A percentile compares a stretch with the other conserved stretches of the same genome.
These are phyloP conservation scores for Pythium plurisporium DNA, from an alignment of 352 stramenopile genomes.

Conservation along the genomic window DNA sequence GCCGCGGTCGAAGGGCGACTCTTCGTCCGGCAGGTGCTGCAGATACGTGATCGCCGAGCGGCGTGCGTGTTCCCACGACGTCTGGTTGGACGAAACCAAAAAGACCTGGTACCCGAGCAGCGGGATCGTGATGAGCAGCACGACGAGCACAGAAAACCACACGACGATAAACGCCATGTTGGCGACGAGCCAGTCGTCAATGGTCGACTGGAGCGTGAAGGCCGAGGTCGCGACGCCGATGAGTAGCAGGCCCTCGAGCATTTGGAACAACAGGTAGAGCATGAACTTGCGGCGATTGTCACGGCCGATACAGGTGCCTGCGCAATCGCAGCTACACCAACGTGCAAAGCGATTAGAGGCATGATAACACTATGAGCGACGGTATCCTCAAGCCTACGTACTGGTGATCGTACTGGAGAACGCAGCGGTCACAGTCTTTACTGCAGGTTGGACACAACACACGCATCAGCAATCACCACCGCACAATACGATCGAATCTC, in stretches of 20 bases:
- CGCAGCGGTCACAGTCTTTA: slow-evolving; percentile 70
- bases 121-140: slow-evolving; percentile 51
- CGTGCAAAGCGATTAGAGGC: background rate
- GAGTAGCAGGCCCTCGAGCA: slow-evolving; percentile 41
- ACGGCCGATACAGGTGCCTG: slow-evolving; percentile 67
- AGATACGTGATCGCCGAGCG: slow-evolving; percentile 73
- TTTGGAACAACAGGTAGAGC: slow-evolving; percentile 58
- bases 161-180: slow-evolving; percentile 64
- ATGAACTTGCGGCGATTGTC: slow-evolving; percentile 67
- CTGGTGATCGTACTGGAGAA: slow-evolving; percentile 80
- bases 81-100: slow-evolving; percentile 72
- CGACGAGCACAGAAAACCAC: slow-evolving; percentile 54
- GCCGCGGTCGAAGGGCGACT: slow-evolving; percentile 62
- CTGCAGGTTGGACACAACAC: slow-evolving; percentile 20
- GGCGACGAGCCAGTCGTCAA: slow-evolving; percentile 71
- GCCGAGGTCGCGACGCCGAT: slow-evolving; percentile 47
- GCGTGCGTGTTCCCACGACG: slow-evolving; percentile 72
- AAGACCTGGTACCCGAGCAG: slow-evolving; percentile 67
- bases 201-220: slow-evolving; percentile 43
- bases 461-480: background rate
- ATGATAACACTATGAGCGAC: background rate
- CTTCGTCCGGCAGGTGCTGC: slow-evolving; percentile 44
- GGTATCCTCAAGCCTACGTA: no score
- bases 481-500: background rate
- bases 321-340: slow-evolving; percentile 61